Conservation (phyloP, 2,329 filamentous ascomycete species). For the Sclerotinia sclerotiorum region DNA sequence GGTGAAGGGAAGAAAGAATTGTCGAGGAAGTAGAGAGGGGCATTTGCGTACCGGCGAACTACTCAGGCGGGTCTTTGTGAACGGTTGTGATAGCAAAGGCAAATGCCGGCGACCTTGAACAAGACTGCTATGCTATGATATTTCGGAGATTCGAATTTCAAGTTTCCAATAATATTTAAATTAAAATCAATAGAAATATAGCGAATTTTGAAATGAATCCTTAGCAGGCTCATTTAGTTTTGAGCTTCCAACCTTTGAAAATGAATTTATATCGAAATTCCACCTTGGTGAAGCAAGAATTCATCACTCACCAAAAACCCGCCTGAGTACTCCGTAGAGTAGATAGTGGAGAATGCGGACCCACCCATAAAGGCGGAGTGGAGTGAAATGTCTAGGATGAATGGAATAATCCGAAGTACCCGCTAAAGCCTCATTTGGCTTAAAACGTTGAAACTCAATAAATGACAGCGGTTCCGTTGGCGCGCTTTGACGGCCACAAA, state of each 20-base stretch:
- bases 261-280: too few relatives aligned
- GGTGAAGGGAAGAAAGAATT: conserved; percentile 1
- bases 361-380: not conserved
- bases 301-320: not conserved
- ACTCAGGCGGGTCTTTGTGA: too few relatives aligned
- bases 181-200: too few relatives aligned
- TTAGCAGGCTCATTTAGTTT: too few relatives aligned
- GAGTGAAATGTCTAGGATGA: not conserved
- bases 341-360: not conserved
- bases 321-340: too few relatives aligned
- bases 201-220: too few relatives aligned
- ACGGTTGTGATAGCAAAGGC: not conserved
- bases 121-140: too few relatives aligned
- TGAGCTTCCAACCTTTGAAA: too few relatives aligned
- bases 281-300: not conserved
- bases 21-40: conserved; percentile 12
- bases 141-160: too few relatives aligned
- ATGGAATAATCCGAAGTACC: not conserved
- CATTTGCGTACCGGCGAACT: not conserved
- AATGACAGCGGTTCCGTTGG: conserved; percentile 16
- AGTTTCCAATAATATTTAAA: too few relatives aligned
- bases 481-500: conserved; percentile 5
- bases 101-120: not conserved
- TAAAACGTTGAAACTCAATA: not conserved
- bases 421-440: not conserved